Conservation (phyloP, 306 rosid species). For the Gastrolobium bilobum region DNA sequence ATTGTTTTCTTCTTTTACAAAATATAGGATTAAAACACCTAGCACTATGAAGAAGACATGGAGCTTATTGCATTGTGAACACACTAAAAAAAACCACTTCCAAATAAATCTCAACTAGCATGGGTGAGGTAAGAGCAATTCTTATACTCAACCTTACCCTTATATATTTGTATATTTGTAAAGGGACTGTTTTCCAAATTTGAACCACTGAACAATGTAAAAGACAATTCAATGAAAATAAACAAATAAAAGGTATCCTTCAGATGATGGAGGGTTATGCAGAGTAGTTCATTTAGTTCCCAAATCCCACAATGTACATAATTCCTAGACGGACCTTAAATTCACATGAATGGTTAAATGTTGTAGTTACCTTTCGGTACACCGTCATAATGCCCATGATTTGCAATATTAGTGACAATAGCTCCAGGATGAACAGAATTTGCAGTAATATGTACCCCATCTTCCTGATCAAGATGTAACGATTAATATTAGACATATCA, state of each 20-base stretch:
- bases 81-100: too few relatives aligned
- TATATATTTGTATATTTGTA: too few relatives aligned
- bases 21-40: background rate
- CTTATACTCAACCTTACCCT: too few relatives aligned
- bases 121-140: too few relatives aligned
- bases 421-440: slow-evolving; percentile 94
- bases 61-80: background rate
- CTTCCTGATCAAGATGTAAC: slow-evolving; percentile 69
- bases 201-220: background rate
- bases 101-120: too few relatives aligned
- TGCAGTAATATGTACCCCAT: slow-evolving; percentile 66
- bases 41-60: background rate
- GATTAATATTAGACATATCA: slow-evolving; percentile 26
- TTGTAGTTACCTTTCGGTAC: slow-evolving; percentile 54
- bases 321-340: background rate
- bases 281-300: background rate
- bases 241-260: background rate
- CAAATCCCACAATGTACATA: background rate
- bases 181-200: too few relatives aligned
- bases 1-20: background rate
- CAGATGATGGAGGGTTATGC: background rate
- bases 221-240: background rate
- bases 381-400: slow-evolving; percentile 40
- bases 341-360: slow-evolving; percentile 24
- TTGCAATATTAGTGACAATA: slow-evolving; percentile 69